Conservation (phyloP, 441 rosid genomes). For the Viola pubescens region DNA sequence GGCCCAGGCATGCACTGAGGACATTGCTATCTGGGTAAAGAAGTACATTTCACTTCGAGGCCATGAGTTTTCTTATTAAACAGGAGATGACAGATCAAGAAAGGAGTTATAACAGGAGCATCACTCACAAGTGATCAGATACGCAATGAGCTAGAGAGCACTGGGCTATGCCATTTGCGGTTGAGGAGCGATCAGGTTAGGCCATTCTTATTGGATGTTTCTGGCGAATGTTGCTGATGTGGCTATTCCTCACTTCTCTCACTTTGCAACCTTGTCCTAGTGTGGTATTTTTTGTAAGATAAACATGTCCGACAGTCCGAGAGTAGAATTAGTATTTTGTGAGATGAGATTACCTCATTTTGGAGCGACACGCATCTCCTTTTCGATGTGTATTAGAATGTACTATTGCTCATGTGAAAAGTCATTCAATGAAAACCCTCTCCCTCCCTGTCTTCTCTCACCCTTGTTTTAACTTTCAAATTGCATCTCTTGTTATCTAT, state of each 20-base stretch:
- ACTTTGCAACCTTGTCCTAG: slow-evolving; percentile 9
- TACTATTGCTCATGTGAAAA: slow-evolving; percentile 15
- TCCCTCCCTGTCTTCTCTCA: not conserved
- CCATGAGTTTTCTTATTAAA: slow-evolving; percentile 78
- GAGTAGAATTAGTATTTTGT: slow-evolving; percentile 25
- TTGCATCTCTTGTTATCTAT: not conserved
- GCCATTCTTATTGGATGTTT: slow-evolving; percentile 17
- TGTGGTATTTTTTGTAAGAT: slow-evolving; percentile 33
- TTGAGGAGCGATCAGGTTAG: not conserved
- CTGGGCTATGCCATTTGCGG: not conserved
- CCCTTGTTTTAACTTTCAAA: not conserved
- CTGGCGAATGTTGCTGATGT: slow-evolving; percentile 10
- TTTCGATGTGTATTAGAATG: slow-evolving; percentile 34
- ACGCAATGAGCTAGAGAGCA: not conserved
- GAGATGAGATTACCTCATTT: slow-evolving; percentile 25
- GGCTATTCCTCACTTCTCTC: slow-evolving; percentile 11
- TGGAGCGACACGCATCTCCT: slow-evolving; percentile 21
- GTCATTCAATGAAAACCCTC: not conserved
- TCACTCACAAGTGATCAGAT: slow-evolving; percentile 8
- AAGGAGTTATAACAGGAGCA: slow-evolving; percentile 12
- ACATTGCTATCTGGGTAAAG: slow-evolving; percentile 87
- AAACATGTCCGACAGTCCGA: slow-evolving; percentile 17
- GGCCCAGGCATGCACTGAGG: slow-evolving; percentile 89
- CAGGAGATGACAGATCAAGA: slow-evolving; percentile 7
- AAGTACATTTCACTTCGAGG: slow-evolving; percentile 80